A percentile compares a stretch with the other conserved stretches of the same genome.
Conservation (phyloP, 2,329 filamentous ascomycete species). For the Fusarium marasasianum region DNA sequence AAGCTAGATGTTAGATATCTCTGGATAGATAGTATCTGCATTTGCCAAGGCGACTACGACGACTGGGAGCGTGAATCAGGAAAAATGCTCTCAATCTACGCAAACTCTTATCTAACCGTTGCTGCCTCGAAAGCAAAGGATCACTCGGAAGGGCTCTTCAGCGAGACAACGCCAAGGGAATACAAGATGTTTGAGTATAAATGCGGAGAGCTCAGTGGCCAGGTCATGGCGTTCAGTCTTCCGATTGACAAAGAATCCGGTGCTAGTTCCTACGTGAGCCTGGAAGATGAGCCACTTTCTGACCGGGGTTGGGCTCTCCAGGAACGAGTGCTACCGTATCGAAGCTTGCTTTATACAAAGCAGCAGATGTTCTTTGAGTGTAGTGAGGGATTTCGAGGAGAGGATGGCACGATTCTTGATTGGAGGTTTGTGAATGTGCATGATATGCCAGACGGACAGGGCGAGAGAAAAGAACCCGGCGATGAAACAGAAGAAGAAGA, state of each 20-base stretch:
- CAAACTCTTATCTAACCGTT: background rate
- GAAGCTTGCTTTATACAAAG: background rate
- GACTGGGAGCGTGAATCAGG: constrained; percentile 5
- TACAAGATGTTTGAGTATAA: background rate
- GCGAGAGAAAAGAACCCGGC: accelerated
- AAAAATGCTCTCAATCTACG: background rate
- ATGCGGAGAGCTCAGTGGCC: background rate
- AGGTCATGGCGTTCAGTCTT: background rate
- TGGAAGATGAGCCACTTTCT: background rate
- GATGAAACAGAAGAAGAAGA: too few relatives aligned
- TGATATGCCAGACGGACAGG: background rate
- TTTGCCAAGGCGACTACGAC: background rate
- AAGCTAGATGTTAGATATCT: background rate
- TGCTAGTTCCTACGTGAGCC: background rate
- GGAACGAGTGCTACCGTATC: background rate
- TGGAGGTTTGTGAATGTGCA: background rate
- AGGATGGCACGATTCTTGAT: background rate
- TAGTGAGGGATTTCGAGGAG: background rate
- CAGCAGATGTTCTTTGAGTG: background rate
- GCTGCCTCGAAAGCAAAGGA: background rate
- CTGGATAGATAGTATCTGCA: constrained; percentile 10
- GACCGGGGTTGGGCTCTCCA: background rate
- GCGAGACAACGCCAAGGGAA: accelerated
- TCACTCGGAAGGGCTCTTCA: background rate
- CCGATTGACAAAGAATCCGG: background rate